phyloP scores from a whole-genome alignment of 2,329 filamentous ascomycete species.

The Diaporthe caulivora region DNA sequence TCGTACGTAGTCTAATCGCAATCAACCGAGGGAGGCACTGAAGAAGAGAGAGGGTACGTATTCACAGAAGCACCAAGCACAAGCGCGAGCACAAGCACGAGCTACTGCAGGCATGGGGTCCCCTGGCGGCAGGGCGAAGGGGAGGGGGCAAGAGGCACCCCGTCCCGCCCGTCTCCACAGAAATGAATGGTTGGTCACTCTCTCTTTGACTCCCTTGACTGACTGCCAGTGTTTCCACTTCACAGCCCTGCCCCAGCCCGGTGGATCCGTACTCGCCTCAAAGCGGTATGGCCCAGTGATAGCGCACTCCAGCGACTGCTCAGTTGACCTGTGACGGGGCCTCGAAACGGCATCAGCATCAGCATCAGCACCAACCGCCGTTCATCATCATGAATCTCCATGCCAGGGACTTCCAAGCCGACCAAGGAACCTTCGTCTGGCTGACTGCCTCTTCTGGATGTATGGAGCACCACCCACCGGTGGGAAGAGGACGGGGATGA shows the following conservation, averaged over 20 bases:
- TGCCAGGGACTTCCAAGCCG: too few relatives aligned
- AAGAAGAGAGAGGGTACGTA: neutral
- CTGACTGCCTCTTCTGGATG: neutral
- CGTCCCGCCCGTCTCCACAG: neutral
- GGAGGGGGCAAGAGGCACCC: slow-evolving; percentile 5
- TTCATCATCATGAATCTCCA: slow-evolving; percentile 22
- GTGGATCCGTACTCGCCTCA: slow-evolving; percentile 5
- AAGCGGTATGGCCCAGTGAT: slow-evolving; percentile 8
- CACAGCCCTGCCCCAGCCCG: slow-evolving; percentile 29
- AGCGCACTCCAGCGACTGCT: neutral
- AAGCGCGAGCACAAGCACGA: slow-evolving; percentile 7
- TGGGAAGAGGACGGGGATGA: neutral
- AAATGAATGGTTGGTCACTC: neutral
- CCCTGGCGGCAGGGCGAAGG: neutral
- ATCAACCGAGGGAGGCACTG: neutral
- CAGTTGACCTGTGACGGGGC: slow-evolving; percentile 26
- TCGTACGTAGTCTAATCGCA: neutral
- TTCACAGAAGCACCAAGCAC: neutral
- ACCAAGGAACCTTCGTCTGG: too few relatives aligned
- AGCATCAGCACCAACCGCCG: neutral
- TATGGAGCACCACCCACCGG: neutral
- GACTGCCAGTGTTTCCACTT: neutral
- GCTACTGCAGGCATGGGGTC: slow-evolving; percentile 18
- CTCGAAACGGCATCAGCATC: slow-evolving; percentile 11
- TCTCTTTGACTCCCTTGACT: too few relatives aligned